These are phyloP conservation scores for Dactylorhiza incarnata DNA, from an alignment of 106 monocot species.

Conservation along the genomic window DNA sequence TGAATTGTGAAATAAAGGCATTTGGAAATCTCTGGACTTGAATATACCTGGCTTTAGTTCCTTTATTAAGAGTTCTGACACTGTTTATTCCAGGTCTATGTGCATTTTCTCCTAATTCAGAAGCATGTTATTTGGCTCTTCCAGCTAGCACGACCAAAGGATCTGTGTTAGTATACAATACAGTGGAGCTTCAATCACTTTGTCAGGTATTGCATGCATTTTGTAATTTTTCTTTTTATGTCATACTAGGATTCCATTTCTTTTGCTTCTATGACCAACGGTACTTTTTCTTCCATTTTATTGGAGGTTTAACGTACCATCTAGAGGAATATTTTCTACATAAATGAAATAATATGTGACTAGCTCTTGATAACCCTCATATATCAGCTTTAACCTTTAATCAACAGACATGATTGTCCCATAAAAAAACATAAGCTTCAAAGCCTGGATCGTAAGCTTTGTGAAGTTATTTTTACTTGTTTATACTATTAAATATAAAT, in stretches of 20 bases:
- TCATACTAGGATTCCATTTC: background rate
- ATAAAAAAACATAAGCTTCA: too few species aligned
- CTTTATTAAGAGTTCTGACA: background rate
- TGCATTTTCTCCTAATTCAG: conserved; percentile 85
- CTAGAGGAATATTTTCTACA: background rate
- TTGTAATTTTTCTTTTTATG: background rate
- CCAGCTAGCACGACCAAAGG: conserved; percentile 91
- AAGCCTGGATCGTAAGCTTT: too few species aligned
- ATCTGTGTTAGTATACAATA: conserved; percentile 79
- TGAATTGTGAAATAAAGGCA: background rate
- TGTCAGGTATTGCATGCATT: conserved; percentile 59
- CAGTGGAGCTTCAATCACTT: conserved; percentile 64
- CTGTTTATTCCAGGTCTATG: conserved; percentile 59
- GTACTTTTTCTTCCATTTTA: background rate
- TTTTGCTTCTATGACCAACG: background rate
- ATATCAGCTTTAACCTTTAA: too few species aligned
- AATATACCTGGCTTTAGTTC: background rate
- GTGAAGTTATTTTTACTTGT: too few species aligned
- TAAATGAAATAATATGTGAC: background rate
- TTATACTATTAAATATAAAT: too few species aligned
- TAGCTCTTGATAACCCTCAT: too few species aligned
- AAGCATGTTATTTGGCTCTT: conserved; percentile 85
- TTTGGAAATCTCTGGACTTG: background rate
- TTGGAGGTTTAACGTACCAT: background rate
- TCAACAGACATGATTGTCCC: too few species aligned